Evolutionary conservation across 169 alveolate genomes (phyloP).

Genomic region (Cryptosporidium viatorum): DNA sequence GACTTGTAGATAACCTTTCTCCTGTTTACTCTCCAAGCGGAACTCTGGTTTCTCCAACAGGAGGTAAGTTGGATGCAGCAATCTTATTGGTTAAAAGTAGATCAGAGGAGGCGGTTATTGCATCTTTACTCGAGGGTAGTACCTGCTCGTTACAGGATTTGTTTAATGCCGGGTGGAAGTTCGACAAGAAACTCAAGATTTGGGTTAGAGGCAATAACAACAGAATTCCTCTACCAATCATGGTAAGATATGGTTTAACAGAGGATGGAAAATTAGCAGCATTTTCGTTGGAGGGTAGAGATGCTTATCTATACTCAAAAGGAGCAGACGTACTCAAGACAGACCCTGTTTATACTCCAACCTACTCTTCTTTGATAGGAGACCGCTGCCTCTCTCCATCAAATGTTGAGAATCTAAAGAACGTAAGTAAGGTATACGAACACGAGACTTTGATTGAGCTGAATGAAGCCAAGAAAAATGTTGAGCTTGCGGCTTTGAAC

Average conservation of each 20-base stretch:
- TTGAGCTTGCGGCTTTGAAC: slow-evolving; percentile 17
- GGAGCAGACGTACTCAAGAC: slow-evolving; percentile 64
- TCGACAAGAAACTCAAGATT: slow-evolving; percentile 42
- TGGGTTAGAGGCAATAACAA: slow-evolving; percentile 38
- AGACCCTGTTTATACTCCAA: slow-evolving; percentile 4
- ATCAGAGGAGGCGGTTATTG: slow-evolving; percentile 59
- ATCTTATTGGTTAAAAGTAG: slow-evolving; percentile 2
- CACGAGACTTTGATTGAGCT: slow-evolving; percentile 35
- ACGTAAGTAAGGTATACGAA: background rate
- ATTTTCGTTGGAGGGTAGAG: slow-evolving; percentile 45
- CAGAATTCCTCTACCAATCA: slow-evolving; percentile 51
- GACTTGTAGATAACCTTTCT: slow-evolving; percentile 16
- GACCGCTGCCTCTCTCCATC: slow-evolving; percentile 38
- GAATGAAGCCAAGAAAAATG: slow-evolving; percentile 38
- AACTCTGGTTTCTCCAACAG: slow-evolving; percentile 31
- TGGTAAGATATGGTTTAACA: slow-evolving; percentile 63
- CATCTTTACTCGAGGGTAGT: slow-evolving; percentile 38
- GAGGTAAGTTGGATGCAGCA: slow-evolving; percentile 39
- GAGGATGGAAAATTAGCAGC: slow-evolving; percentile 58
- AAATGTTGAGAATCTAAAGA: slow-evolving; percentile 7
- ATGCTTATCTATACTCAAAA: background rate
- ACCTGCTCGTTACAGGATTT: slow-evolving; percentile 39
- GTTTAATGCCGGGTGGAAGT: slow-evolving; percentile 70
- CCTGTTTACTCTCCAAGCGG: slow-evolving; percentile 53
- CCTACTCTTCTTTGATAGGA: slow-evolving; percentile 23